phyloP scores from a whole-genome alignment of 805 yeast species.

The Cyberlindnera galapagoensis region DNA sequence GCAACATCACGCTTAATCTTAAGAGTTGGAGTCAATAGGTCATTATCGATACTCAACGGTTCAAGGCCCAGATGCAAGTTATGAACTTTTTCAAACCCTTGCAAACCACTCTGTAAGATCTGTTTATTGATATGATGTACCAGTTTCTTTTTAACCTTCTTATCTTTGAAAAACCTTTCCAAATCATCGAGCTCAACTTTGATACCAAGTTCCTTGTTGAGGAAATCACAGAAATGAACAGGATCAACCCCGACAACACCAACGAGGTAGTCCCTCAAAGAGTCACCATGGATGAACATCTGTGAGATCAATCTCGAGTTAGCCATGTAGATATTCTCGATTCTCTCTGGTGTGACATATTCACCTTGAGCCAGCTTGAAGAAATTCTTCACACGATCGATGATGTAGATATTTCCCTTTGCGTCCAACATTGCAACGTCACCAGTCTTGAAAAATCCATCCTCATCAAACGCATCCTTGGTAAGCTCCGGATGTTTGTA shows the following conservation, averaged over 20 bases:
- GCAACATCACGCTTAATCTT: constrained; percentile 48
- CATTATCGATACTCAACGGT: constrained; percentile 53
- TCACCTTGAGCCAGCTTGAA: constrained; percentile 50
- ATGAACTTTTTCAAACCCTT: constrained; percentile 58
- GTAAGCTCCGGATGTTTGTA: constrained; percentile 19
- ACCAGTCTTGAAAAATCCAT: constrained; percentile 50
- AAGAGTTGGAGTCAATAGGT: constrained; percentile 59
- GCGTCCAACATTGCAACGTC: constrained; percentile 43
- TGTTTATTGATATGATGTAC: constrained; percentile 7
- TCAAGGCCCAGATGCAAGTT: constrained; percentile 48
- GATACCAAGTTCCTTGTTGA: too few relatives aligned
- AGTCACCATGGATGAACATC: constrained; percentile 50
- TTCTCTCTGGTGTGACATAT: constrained; percentile 58
- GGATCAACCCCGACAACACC: constrained; percentile 50
- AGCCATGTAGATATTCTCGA: constrained; percentile 50
- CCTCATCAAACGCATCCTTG: constrained; percentile 31
- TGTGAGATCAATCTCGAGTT: constrained; percentile 37
- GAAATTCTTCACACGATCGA: constrained; percentile 63
- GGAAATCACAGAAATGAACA: too few relatives aligned
- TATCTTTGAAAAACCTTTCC: too few relatives aligned
- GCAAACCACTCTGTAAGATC: constrained; percentile 6
- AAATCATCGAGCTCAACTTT: too few relatives aligned
- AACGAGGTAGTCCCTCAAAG: constrained; percentile 41
- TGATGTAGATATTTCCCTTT: constrained; percentile 43
- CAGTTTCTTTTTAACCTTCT: constrained; percentile 5